Conservation (phyloP, 805 yeast species). For the Pichia deserticola region DNA sequence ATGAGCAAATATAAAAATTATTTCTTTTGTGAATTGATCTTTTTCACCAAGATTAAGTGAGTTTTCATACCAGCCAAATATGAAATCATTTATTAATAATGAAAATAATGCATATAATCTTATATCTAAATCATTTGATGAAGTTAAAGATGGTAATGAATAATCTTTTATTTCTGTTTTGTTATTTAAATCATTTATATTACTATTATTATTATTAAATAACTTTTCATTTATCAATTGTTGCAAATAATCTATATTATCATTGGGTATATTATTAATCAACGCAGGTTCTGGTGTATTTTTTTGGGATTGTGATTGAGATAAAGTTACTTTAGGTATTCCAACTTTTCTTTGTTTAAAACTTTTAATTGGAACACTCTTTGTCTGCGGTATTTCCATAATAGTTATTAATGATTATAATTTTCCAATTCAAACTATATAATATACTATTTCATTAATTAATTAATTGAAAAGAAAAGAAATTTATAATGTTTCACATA, state of each 20-base stretch:
- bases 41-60: constrained; percentile 29
- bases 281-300: not conserved
- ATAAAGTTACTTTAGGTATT: not conserved
- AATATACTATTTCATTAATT: no score
- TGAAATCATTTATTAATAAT: constrained; percentile 38
- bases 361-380: not conserved
- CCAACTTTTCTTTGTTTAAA: not conserved
- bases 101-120: constrained; percentile 42
- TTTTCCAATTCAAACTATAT: no score
- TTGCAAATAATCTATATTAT: not conserved
- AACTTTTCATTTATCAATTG: not conserved
- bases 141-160: constrained; percentile 7
- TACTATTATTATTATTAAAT: not conserved
- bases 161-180: not conserved
- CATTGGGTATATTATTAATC: not conserved
- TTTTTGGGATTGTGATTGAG: not conserved
- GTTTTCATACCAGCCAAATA: constrained; percentile 38
- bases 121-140: constrained; percentile 33
- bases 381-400: not conserved
- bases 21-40: constrained; percentile 34
- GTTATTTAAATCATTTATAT: not conserved
- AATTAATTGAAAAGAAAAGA: no score
- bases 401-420: not conserved
- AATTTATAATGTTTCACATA: no score
- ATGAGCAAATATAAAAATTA: constrained; percentile 33